Conservation (phyloP, 2,329 filamentous ascomycete species). For the Pseudogymnoascus sp. region DNA sequence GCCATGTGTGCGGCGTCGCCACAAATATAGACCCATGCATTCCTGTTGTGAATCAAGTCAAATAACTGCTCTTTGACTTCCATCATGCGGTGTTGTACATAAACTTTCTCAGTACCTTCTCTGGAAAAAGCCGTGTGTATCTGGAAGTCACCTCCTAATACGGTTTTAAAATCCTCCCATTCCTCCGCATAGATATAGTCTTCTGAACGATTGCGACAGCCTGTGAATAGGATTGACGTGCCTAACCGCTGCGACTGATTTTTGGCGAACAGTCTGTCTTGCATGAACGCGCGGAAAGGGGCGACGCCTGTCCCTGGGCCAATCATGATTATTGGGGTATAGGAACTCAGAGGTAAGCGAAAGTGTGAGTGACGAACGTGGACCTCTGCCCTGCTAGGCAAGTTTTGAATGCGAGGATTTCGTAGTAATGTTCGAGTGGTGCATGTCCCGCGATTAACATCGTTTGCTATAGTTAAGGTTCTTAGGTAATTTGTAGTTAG, state of each 20-base stretch:
- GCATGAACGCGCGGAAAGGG: conserved; percentile 24
- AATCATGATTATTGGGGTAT: conserved; percentile 19
- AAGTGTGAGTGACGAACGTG: conserved; percentile 11
- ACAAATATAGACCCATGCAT: neutral
- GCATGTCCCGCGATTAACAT: neutral
- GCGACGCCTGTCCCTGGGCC: conserved; percentile 26
- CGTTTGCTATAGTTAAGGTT: neutral
- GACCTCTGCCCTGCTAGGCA: neutral
- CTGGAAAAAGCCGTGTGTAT: conserved; percentile 4
- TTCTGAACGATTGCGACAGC: conserved; percentile 20
- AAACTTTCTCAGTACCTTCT: neutral
- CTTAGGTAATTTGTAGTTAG: conserved; percentile 6
- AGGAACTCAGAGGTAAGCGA: neutral
- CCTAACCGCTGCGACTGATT: conserved; percentile 6
- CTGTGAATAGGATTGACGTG: conserved; percentile 17
- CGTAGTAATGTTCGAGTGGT: neutral
- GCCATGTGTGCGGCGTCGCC: conserved; percentile 8
- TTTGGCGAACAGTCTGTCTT: conserved; percentile 15
- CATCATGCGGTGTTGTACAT: conserved; percentile 4
- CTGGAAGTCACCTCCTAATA: neutral
- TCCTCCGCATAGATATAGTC: conserved; percentile 20
- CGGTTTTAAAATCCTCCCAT: neutral
- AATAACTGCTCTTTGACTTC: no score
- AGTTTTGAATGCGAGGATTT: no score
- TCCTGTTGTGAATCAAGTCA: no score